A percentile compares a stretch with the other conserved stretches of the same genome.
phyloP scores from a whole-genome alignment of 2,329 filamentous ascomycete species.

The Cladosporium sp. region DNA sequence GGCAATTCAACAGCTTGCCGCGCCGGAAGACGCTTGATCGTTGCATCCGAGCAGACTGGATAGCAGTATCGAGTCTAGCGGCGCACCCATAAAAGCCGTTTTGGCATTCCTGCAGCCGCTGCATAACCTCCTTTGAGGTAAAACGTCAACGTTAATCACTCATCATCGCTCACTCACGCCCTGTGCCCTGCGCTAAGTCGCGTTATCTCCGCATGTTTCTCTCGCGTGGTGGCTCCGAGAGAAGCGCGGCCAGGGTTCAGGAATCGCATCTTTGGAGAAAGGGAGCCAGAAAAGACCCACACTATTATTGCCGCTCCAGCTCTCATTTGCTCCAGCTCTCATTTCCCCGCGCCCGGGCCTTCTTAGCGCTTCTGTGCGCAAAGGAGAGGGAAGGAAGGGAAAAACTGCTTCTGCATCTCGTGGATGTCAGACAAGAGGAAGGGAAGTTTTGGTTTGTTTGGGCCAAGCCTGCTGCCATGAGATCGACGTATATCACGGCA shows the following conservation, averaged over 20 bases:
- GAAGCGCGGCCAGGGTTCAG: neutral
- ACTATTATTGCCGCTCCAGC: neutral
- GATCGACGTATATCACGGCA: neutral
- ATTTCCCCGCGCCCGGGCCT: slow-evolving; percentile 9
- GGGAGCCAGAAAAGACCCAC: neutral
- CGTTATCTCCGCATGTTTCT: slow-evolving; percentile 8
- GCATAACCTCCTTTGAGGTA: neutral
- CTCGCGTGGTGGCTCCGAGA: neutral
- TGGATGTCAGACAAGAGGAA: neutral
- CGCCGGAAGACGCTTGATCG: slow-evolving; percentile 11
- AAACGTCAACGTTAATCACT: neutral
- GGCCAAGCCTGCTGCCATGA: neutral
- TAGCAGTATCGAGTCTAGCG: neutral
- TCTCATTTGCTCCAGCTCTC: slow-evolving; percentile 4
- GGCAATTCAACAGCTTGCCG: neutral
- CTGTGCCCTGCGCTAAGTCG: neutral
- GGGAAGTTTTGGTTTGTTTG: neutral
- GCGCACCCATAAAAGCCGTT: neutral
- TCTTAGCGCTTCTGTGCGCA: neutral
- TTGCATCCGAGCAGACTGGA: neutral
- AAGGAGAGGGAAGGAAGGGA: neutral
- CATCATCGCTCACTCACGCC: neutral
- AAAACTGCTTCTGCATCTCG: neutral
- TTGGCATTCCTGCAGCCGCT: neutral
- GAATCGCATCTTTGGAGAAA: neutral